Evolutionary conservation across 2,329 filamentous ascomycete genomes (phyloP).

Genomic region (Colletotrichum endophyticum): DNA sequence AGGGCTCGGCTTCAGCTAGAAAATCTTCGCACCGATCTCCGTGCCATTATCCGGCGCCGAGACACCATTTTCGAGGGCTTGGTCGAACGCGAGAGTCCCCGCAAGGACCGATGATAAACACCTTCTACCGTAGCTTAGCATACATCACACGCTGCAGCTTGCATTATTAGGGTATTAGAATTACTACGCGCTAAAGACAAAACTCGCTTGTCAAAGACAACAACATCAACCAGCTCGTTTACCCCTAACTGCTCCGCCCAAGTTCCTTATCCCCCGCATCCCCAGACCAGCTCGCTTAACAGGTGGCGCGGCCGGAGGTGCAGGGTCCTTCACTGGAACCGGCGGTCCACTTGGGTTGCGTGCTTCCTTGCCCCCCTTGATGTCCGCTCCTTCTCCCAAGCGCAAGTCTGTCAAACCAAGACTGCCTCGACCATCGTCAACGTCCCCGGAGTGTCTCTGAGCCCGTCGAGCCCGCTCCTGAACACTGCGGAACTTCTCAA

Average conservation of each 20-base stretch:
- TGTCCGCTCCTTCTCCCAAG: constrained; percentile 43
- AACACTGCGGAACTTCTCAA: constrained; percentile 92
- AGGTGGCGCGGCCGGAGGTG: constrained; percentile 40
- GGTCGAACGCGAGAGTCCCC: constrained; percentile 65
- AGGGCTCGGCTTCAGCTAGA: constrained; percentile 75
- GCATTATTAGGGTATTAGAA: constrained; percentile 3
- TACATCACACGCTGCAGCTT: background rate
- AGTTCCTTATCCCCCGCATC: constrained; percentile 67
- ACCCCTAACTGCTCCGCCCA: constrained; percentile 73
- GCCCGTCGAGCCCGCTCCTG: constrained; percentile 83
- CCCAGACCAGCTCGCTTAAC: constrained; percentile 68
- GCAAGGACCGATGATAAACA: constrained; percentile 39
- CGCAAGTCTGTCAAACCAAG: constrained; percentile 49
- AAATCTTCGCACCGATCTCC: constrained; percentile 67
- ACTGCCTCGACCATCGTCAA: constrained; percentile 48
- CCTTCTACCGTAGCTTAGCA: background rate
- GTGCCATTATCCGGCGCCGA: constrained; percentile 63
- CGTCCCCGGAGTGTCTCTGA: constrained; percentile 62
- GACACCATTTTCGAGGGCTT: constrained; percentile 79
- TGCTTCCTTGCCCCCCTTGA: constrained; percentile 47
- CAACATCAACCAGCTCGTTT: constrained; percentile 48
- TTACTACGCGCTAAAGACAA: background rate
- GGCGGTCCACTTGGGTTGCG: constrained; percentile 36
- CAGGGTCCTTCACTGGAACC: constrained; percentile 55
- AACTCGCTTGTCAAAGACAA: constrained; percentile 29